phyloP scores from a whole-genome alignment of 768 basidiomycete genomes.

The Lentinula boryana region DNA sequence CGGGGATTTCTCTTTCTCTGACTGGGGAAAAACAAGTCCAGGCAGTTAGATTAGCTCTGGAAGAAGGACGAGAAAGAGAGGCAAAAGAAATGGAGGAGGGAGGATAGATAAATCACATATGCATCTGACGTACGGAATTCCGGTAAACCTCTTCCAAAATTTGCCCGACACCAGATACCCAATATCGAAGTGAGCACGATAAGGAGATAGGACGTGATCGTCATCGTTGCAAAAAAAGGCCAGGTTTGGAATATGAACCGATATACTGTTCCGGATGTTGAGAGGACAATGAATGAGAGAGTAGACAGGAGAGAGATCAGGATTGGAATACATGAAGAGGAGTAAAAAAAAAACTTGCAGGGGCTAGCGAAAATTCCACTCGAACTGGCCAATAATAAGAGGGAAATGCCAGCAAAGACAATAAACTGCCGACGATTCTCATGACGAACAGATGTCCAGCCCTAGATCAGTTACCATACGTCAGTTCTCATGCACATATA shows the following conservation, averaged over 20 bases:
- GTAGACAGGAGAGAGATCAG: not conserved
- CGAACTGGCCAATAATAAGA: slow-evolving; percentile 30
- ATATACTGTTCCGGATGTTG: slow-evolving; percentile 24
- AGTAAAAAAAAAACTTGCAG: slow-evolving; percentile 21
- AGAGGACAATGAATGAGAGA: not conserved
- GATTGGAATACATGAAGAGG: not conserved
- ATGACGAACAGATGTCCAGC: slow-evolving; percentile 40
- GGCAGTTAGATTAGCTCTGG: too few species aligned
- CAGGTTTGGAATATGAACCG: slow-evolving; percentile 36
- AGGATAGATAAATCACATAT: not conserved
- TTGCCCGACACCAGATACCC: slow-evolving; percentile 41
- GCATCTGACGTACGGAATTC: slow-evolving; percentile 38
- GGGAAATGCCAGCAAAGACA: slow-evolving; percentile 31
- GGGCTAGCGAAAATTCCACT: slow-evolving; percentile 37
- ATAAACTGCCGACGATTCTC: slow-evolving; percentile 35
- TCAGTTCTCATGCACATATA: not conserved
- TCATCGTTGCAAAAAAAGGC: slow-evolving; percentile 43
- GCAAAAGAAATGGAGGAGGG: not conserved
- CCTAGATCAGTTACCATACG: slow-evolving; percentile 23
- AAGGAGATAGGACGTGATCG: slow-evolving; percentile 29
- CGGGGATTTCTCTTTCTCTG: slow-evolving; percentile 32
- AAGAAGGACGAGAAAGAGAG: slow-evolving; percentile 6
- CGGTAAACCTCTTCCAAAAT: slow-evolving; percentile 50
- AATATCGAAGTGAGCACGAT: slow-evolving; percentile 34
- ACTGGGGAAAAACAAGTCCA: slow-evolving; percentile 14